Evolutionary conservation across 805 yeast species (phyloP), one percentile per base, ranked within the genome.

Genomic region (Candida qinlingensis): DNA sequence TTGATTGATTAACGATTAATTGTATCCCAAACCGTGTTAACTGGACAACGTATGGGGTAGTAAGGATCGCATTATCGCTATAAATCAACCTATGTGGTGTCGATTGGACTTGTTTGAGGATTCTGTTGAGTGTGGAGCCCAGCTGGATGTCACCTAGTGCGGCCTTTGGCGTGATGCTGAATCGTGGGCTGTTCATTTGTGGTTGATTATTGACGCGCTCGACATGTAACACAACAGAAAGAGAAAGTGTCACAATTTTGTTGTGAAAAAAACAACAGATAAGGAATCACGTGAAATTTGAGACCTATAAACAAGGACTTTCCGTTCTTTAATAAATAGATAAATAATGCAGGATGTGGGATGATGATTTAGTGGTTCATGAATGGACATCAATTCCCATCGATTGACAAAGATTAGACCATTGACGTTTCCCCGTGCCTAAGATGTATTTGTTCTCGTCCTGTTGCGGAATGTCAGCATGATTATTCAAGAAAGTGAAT

Each of bases 401-500:
- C 26, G 39, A 39, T n/a, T 31, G 30, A 11, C 48, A 42, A 4
- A 35, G n/a, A 11, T 33, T 29, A 25, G 36, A 41, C 37, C 35
- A 47, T 10, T 47, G 46, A 4, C 41, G 37, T 25, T 29, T 39
- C 12, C 50, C 50, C n/a, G 39, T 35, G n/a, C 34, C 30, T 6
- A 47, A 12, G 6, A 47, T 39, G 26, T 35, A 47, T 44, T 47
- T 47, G 44, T 47, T 47, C 28, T 41, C 46, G 8, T 47, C 50
- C 46, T 42, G 34, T 9, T 12, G 33, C 13, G 11, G 4, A 12
- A 11, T 8, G 27, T 34, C 34, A 42, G 33, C n/a, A 35, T 3
- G 9, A 25, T n/a, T 8, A 7, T 4, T 8, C 7, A 40, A 9
- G 11, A 9, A 9, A 41, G 6, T 26, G 26, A 9, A 12, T 29